These are phyloP conservation scores for Buxus sempervirens DNA, from an alignment of 164 flowering plant genomes.

Conservation along the genomic window DNA sequence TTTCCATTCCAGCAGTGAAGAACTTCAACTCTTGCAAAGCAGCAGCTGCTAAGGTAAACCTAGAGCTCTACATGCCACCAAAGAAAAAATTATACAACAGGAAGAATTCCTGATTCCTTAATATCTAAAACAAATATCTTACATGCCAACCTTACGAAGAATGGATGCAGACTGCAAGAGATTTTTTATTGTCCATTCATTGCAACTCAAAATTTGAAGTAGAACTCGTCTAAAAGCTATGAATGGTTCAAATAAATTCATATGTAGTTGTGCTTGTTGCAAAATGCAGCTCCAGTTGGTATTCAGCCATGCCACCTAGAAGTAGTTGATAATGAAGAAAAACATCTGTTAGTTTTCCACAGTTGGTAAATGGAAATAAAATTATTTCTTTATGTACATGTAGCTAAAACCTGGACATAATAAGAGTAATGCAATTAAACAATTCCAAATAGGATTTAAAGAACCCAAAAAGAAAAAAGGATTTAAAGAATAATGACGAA, in stretches of 20 bases:
- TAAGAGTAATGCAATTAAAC: too few species aligned
- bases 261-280: conserved; percentile 64
- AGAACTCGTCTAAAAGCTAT: conserved; percentile 84
- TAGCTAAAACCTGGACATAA: too few species aligned
- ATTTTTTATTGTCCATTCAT: conserved; percentile 55
- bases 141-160: conserved; percentile 79
- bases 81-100: conserved; percentile 13
- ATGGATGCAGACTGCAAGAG: conserved; percentile 78
- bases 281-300: conserved; percentile 66
- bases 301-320: conserved; percentile 68
- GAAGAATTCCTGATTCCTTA: neutral
- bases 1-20: conserved; percentile 41
- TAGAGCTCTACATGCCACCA: conserved; percentile 49
- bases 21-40: conserved; percentile 83
- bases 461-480: too few species aligned
- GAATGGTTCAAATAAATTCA: conserved; percentile 86
- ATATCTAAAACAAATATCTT: conserved; percentile 3
- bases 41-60: conserved; percentile 83
- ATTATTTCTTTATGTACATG: neutral
- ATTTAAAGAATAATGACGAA: too few species aligned
- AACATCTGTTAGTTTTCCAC: conserved; percentile 10
- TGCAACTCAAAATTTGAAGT: conserved; percentile 71
- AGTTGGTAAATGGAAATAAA: neutral
- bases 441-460: too few species aligned
- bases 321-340: conserved; percentile 11